phyloP scores from a whole-genome alignment of 2,329 filamentous ascomycete genomes.

The Clarireedia homoeocarpa region DNA sequence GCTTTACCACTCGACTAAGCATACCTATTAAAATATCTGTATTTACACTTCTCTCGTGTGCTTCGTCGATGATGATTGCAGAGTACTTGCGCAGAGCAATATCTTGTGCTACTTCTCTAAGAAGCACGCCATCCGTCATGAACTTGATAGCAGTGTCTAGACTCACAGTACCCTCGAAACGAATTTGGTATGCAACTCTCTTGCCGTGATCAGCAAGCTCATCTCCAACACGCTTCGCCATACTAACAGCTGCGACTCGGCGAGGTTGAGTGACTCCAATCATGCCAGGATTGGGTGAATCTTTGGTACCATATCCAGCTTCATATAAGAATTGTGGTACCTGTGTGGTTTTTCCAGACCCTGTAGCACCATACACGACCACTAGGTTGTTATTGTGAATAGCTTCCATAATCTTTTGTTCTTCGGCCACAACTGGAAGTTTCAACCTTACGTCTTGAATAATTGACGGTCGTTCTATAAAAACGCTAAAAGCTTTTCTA shows the following conservation, averaged over 20 bases:
- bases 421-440: constrained; percentile 86
- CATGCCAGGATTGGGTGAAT: constrained; percentile 78
- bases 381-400: constrained; percentile 87
- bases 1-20: constrained; percentile 83
- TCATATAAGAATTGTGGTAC: constrained; percentile 95
- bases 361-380: constrained; percentile 88
- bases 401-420: constrained; percentile 97
- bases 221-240: constrained; percentile 84
- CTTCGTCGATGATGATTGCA: constrained; percentile 89
- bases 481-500: constrained; percentile 69
- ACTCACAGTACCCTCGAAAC: constrained; percentile 80
- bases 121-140: constrained; percentile 95
- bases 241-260: constrained; percentile 90
- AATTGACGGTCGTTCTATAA: constrained; percentile 59
- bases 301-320: constrained; percentile 75
- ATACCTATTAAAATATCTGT: constrained; percentile 98
- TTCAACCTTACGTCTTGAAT: constrained; percentile 73
- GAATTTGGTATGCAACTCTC: constrained; percentile 84
- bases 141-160: constrained; percentile 89
- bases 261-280: constrained; percentile 93
- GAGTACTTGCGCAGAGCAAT: constrained; percentile 86
- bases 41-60: constrained; percentile 94
- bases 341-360: constrained; percentile 96
- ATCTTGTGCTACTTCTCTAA: constrained; percentile 86
- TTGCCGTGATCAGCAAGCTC: constrained; percentile 74